Conservation (phyloP, 2,329 filamentous ascomycete genomes). For the Graphium sp. region DNA sequence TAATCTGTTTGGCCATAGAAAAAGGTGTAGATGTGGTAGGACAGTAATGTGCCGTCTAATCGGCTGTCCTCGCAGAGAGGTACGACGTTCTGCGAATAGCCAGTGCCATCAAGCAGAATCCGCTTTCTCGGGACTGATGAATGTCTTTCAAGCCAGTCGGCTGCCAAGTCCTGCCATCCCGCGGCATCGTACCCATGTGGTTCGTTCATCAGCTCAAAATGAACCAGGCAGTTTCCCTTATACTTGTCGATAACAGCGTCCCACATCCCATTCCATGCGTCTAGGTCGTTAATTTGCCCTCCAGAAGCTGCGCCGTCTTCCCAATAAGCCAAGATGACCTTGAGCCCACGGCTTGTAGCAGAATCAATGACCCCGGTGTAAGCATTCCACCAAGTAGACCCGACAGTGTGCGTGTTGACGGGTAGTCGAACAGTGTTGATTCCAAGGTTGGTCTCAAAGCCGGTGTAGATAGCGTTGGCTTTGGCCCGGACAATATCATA, state of each 20-base stretch:
- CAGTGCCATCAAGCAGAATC: slow-evolving; percentile 3
- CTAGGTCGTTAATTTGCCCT: slow-evolving; percentile 2
- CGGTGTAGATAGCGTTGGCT: slow-evolving; percentile 4
- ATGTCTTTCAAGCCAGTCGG: slow-evolving; percentile 3
- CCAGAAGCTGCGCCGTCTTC: slow-evolving; percentile 4
- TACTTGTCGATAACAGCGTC: slow-evolving; percentile 4
- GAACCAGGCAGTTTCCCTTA: slow-evolving; percentile 2
- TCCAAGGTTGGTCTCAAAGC: slow-evolving; percentile 3
- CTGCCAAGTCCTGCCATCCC: slow-evolving; percentile 3
- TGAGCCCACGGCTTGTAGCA: slow-evolving; percentile 2
- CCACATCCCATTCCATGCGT: slow-evolving; percentile 4
- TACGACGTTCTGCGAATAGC: slow-evolving; percentile 3
- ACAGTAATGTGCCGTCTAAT: slow-evolving; percentile 4
- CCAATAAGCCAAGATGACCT: slow-evolving; percentile 5
- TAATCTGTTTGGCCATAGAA: slow-evolving; percentile 2
- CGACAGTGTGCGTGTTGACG: slow-evolving; percentile 3
- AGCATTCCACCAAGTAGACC: slow-evolving; percentile 4
- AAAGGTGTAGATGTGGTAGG: slow-evolving; percentile 4
- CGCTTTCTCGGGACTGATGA: slow-evolving; percentile 3
- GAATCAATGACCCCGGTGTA: slow-evolving; percentile 5
- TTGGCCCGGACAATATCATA: slow-evolving; percentile 4
- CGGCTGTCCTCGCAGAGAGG: slow-evolving; percentile 5
- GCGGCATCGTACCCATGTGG: slow-evolving; percentile 3
- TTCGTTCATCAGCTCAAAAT: slow-evolving; percentile 4
- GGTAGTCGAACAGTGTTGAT: slow-evolving; percentile 3